Percentiles rank a stretch among this genome's conserved stretches.
phyloP scores from a whole-genome alignment of 345 rosid species.

The Salix purpurea region DNA sequence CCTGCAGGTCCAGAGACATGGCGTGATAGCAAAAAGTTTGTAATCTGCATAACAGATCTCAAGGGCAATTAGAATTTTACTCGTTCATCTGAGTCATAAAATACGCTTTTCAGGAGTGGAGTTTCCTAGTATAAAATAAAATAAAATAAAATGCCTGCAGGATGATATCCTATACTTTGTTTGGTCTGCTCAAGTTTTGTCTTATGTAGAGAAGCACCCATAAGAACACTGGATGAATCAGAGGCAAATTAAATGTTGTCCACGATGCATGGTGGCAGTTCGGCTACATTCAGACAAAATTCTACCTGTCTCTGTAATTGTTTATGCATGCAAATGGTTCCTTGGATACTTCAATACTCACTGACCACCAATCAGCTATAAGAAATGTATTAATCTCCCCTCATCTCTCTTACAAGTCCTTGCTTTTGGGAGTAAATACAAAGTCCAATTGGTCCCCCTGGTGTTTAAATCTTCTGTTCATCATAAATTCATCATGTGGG shows the following conservation, averaged over 20 bases:
- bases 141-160: no score
- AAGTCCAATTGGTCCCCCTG: neutral
- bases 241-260: constrained; percentile 3
- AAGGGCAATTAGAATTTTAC: no score
- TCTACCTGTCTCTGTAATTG: neutral
- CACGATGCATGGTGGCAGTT: neutral
- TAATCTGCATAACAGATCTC: no score
- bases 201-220: neutral
- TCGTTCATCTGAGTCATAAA: no score
- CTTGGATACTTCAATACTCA: neutral
- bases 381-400: neutral
- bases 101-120: no score
- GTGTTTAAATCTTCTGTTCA: constrained; percentile 11
- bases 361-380: neutral
- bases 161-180: neutral
- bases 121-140: no score
- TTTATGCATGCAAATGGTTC: neutral
- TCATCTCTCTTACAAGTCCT: neutral
- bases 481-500: constrained; percentile 20
- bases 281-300: neutral
- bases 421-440: neutral
- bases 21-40: no score
- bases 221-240: neutral
- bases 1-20: neutral
- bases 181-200: neutral